Evolutionary conservation across 257 asterid species (phyloP).

Genomic region (Anisodus tanguticus): DNA sequence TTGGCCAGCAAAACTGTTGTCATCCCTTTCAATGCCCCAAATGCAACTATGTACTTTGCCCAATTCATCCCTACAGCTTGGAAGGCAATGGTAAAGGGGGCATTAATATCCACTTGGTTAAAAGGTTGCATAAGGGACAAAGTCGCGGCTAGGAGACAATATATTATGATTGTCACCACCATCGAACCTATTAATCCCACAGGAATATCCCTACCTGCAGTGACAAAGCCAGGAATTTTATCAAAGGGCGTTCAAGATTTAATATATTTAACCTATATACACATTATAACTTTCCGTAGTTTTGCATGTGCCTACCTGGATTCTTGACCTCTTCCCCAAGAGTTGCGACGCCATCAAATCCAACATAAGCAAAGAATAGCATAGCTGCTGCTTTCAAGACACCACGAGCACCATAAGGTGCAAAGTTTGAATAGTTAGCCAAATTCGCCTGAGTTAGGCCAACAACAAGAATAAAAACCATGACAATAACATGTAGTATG

Average conservation of each 20-base stretch:
- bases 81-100: constrained; percentile 44
- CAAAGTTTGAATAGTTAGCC: constrained; percentile 40
- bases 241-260: background rate
- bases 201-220: constrained; percentile 44
- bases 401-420: constrained; percentile 42
- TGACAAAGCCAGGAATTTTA: background rate
- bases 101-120: constrained; percentile 39
- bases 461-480: constrained; percentile 41
- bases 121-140: constrained; percentile 44
- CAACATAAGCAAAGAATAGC: constrained; percentile 32
- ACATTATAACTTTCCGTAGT: background rate
- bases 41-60: constrained; percentile 48
- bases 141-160: constrained; percentile 45
- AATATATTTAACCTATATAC: no score
- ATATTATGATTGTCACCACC: constrained; percentile 37
- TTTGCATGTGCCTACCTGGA: constrained; percentile 16
- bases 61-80: constrained; percentile 45
- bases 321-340: constrained; percentile 44
- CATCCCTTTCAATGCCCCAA: constrained; percentile 51
- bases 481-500: constrained; percentile 37
- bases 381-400: constrained; percentile 44
- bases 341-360: constrained; percentile 45
- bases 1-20: constrained; percentile 46
- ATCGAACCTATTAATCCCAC: constrained; percentile 48
- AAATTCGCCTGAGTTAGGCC: constrained; percentile 42